Evolutionary conservation across 73 alveolate genomes (phyloP).

Genomic region (Tetrahymena thermophila): DNA sequence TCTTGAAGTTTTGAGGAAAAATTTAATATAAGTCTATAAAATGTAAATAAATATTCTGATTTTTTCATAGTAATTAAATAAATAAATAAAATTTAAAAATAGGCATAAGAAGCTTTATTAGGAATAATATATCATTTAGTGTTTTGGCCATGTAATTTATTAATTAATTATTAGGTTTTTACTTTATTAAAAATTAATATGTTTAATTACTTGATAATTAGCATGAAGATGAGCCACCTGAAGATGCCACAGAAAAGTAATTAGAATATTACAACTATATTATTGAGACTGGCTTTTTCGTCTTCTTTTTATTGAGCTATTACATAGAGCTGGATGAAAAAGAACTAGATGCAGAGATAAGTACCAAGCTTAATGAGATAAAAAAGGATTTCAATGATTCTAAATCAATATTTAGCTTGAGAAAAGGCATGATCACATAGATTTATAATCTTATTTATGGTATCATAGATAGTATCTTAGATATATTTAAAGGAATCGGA

Average conservation of each 20-base stretch:
- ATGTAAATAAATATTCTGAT: slow-evolving; percentile 15
- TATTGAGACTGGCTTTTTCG: slow-evolving; percentile 76
- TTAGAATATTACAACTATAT: slow-evolving; percentile 50
- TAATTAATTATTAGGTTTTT: neutral
- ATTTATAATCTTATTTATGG: slow-evolving; percentile 11
- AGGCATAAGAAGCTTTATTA: neutral
- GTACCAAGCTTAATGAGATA: slow-evolving; percentile 21
- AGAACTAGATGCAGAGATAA: slow-evolving; percentile 48
- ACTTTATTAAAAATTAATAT: too few species aligned
- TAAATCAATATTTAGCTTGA: slow-evolving; percentile 14
- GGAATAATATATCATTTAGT: slow-evolving; percentile 5
- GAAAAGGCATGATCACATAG: slow-evolving; percentile 6
- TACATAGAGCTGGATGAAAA: slow-evolving; percentile 53
- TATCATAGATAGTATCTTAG: slow-evolving; percentile 20
- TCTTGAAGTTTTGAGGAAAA: slow-evolving; percentile 45
- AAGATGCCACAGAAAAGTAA: neutral
- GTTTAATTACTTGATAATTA: neutral
- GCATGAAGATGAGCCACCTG: slow-evolving; percentile 2
- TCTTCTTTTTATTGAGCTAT: slow-evolving; percentile 54
- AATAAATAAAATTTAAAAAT: slow-evolving; percentile 3
- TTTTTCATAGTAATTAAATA: neutral
- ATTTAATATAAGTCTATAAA: slow-evolving; percentile 26
- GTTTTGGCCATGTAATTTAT: slow-evolving; percentile 2
- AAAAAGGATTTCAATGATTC: slow-evolving; percentile 8
- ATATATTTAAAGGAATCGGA: slow-evolving; percentile 8